Conservation (phyloP, 345 rosid genomes). For the Mercurialis annua region DNA sequence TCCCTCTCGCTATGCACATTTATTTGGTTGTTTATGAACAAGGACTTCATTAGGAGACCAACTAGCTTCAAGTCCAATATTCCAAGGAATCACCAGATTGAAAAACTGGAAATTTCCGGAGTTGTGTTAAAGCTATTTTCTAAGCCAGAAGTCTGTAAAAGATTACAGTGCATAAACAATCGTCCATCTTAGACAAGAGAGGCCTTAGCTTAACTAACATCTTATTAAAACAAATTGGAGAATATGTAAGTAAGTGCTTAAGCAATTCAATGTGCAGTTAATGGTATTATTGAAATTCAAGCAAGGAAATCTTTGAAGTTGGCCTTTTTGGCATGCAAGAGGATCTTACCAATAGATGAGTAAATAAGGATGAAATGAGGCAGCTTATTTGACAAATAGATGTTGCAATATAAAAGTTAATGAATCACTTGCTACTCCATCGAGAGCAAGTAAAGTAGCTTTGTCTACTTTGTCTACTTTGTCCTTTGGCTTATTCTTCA, state of each 20-base stretch:
- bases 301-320: not conserved
- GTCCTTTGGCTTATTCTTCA: not conserved
- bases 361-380: not conserved
- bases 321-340: not conserved
- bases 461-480: no score
- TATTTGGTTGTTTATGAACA: no score
- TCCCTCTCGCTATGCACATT: no score
- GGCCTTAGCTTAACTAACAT: not conserved
- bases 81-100: not conserved
- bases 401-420: not conserved
- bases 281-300: not conserved
- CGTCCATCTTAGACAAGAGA: not conserved
- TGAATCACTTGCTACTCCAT: not conserved
- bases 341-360: not conserved
- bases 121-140: not conserved
- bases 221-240: not conserved
- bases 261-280: not conserved
- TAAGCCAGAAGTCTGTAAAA: not conserved
- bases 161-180: not conserved
- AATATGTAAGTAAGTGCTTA: not conserved
- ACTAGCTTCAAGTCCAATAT: not conserved
- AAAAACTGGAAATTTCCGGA: not conserved
- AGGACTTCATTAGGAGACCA: no score
- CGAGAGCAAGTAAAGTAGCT: not conserved
- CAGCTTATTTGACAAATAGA: not conserved